These are phyloP conservation scores for Penicillium coprophilum DNA, from an alignment of 495 filamentous ascomycete species.

Conservation along the genomic window DNA sequence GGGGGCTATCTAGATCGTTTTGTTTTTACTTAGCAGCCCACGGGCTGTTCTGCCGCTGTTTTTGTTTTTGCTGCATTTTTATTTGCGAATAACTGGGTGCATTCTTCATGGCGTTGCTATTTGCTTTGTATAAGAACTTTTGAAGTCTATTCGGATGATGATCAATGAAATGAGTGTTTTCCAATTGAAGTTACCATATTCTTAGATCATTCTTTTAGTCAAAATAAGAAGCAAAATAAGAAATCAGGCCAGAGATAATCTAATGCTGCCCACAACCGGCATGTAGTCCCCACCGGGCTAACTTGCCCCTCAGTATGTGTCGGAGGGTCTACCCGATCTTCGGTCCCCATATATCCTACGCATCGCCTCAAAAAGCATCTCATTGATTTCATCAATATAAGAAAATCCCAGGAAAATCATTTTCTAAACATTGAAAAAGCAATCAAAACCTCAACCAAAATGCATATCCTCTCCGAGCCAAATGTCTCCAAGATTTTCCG, in stretches of 20 bases:
- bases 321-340: conserved; percentile 10
- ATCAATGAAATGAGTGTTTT: conserved; percentile 14
- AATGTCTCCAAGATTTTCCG: conserved; percentile 39
- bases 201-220: not conserved
- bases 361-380: not conserved
- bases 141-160: conserved; percentile 10
- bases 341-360: not conserved
- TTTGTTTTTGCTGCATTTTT: conserved; percentile 10
- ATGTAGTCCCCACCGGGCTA: not conserved
- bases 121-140: not conserved
- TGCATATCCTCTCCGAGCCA: conserved; percentile 48
- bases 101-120: conserved; percentile 10
- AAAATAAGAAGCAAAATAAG: not conserved
- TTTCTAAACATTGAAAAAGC: not conserved
- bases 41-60: not conserved
- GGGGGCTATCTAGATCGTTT: conserved; percentile 5
- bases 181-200: not conserved
- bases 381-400: not conserved
- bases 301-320: conserved; percentile 12
- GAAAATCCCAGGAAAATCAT: not conserved
- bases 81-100: conserved; percentile 20
- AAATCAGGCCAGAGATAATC: not conserved
- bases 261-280: not conserved
- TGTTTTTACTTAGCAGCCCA: conserved; percentile 11
- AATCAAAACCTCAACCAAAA: conserved; percentile 18